These are phyloP conservation scores for Cryptococcus deneoformans DNA, from an alignment of 1,284 basidiomycete species.

Conservation along the genomic window DNA sequence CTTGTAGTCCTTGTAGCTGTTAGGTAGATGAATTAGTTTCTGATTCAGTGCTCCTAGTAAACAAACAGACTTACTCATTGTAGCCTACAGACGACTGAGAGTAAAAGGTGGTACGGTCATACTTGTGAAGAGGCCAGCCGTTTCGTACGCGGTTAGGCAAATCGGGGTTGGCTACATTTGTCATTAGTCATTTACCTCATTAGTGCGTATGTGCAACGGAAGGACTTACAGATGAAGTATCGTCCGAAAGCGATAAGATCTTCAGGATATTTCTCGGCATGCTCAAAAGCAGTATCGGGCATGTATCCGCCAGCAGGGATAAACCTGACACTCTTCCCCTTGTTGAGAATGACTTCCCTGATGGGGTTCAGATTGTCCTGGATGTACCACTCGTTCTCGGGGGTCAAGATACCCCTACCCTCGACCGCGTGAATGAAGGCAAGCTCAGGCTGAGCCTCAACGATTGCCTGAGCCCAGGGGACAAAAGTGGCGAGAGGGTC, in stretches of 20 bases:
- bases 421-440: constrained; percentile 62
- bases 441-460: constrained; percentile 53
- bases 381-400: constrained; percentile 17
- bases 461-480: constrained; percentile 22
- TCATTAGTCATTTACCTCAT: not conserved
- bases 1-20: not conserved
- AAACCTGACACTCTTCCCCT: constrained; percentile 32
- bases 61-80: constrained; percentile 5
- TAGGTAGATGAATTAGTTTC: too few relatives aligned
- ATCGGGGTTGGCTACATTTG: constrained; percentile 53
- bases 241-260: constrained; percentile 56
- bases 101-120: constrained; percentile 30
- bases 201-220: not conserved
- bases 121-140: constrained; percentile 35
- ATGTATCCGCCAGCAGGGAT: constrained; percentile 56
- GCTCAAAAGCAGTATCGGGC: constrained; percentile 26
- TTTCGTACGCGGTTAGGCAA: constrained; percentile 53
- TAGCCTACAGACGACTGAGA: constrained; percentile 11
- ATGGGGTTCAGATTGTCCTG: constrained; percentile 24
- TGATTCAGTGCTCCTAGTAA: not conserved
- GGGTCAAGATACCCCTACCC: constrained; percentile 35
- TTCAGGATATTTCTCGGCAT: constrained; percentile 38
- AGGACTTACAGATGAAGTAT: constrained; percentile 48
- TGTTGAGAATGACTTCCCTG: constrained; percentile 20
- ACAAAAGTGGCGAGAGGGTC: constrained; percentile 14